Evolutionary conservation across 352 stramenopile species (phyloP).

Genomic region (Pythium angustatum): DNA sequence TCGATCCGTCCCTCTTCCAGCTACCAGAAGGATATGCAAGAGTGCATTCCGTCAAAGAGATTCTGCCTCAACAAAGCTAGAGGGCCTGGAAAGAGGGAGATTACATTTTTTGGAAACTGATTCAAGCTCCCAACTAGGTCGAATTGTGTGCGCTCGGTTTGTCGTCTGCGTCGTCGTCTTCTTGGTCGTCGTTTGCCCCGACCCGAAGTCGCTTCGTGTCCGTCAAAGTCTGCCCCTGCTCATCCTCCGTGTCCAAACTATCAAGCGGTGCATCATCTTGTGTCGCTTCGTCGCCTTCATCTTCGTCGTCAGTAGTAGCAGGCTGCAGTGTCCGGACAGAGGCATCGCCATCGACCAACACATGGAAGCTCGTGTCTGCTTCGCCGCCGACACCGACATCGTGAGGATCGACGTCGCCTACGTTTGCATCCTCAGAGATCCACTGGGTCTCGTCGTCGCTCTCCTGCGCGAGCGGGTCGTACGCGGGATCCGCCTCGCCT

Average conservation of each 20-base stretch:
- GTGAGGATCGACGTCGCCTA: slow-evolving; percentile 21
- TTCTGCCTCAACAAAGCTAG: slow-evolving; percentile 19
- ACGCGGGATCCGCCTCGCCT: neutral
- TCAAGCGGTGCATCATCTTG: neutral
- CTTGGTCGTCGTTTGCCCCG: neutral
- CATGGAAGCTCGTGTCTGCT: too few species aligned
- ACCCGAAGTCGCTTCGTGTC: neutral
- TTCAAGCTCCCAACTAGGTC: neutral
- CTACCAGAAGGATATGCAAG: slow-evolving; percentile 54
- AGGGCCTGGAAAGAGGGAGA: neutral
- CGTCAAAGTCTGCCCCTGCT: neutral
- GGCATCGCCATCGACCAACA: too few species aligned
- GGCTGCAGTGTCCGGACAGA: too few species aligned
- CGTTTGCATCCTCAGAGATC: slow-evolving; percentile 4
- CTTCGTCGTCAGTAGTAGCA: neutral
- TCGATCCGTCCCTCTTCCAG: slow-evolving; percentile 56
- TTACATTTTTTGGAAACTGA: neutral
- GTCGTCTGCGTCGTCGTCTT: slow-evolving; percentile 1
- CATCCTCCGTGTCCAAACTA: neutral
- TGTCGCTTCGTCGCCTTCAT: slow-evolving; percentile 1
- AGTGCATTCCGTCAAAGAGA: slow-evolving; percentile 36
- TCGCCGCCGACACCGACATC: neutral
- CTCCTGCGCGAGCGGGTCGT: neutral
- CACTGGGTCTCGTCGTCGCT: slow-evolving; percentile 3
- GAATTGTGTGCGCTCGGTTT: neutral